Evolutionary conservation across 179 eudicot species (phyloP).

Genomic region (Silene coronaria): DNA sequence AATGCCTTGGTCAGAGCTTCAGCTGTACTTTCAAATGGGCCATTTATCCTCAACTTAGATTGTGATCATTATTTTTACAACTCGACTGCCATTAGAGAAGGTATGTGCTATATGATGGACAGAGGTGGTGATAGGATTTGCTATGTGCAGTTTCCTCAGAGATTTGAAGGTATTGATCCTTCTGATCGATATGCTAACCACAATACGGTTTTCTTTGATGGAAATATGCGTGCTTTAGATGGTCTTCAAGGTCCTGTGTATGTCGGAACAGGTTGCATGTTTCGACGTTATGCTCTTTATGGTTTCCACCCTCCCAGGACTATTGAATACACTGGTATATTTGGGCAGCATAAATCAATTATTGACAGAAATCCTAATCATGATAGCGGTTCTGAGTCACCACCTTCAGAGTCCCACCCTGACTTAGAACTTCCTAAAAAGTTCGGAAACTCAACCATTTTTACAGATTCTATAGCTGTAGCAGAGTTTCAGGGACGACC

Average conservation of each 20-base stretch:
- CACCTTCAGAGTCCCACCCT: slow-evolving; percentile 48
- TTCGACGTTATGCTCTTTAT: slow-evolving; percentile 66
- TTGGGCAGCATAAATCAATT: slow-evolving; percentile 45
- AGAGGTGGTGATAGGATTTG: slow-evolving; percentile 80
- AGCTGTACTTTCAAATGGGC: slow-evolving; percentile 71
- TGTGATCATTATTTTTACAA: slow-evolving; percentile 74
- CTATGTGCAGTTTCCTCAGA: slow-evolving; percentile 69
- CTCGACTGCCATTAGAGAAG: slow-evolving; percentile 61
- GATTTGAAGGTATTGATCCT: slow-evolving; percentile 82
- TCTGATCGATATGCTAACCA: slow-evolving; percentile 83
- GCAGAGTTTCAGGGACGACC: slow-evolving; percentile 84
- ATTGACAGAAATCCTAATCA: slow-evolving; percentile 23
- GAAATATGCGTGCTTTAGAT: slow-evolving; percentile 82
- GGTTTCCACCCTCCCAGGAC: slow-evolving; percentile 73
- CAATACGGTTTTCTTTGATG: slow-evolving; percentile 78
- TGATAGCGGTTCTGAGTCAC: slow-evolving; percentile 34
- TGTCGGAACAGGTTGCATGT: slow-evolving; percentile 83
- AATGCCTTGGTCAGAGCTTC: slow-evolving; percentile 73
- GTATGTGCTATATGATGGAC: slow-evolving; percentile 84
- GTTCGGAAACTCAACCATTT: slow-evolving; percentile 62
- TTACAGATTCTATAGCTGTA: slow-evolving; percentile 54
- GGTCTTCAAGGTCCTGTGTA: slow-evolving; percentile 85
- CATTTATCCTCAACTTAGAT: slow-evolving; percentile 73
- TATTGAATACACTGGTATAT: slow-evolving; percentile 46
- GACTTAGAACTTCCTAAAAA: slow-evolving; percentile 56